Base-by-base conservation (phyloP, 345 rosid species). In the Rhodamnia argentea region DNA sequence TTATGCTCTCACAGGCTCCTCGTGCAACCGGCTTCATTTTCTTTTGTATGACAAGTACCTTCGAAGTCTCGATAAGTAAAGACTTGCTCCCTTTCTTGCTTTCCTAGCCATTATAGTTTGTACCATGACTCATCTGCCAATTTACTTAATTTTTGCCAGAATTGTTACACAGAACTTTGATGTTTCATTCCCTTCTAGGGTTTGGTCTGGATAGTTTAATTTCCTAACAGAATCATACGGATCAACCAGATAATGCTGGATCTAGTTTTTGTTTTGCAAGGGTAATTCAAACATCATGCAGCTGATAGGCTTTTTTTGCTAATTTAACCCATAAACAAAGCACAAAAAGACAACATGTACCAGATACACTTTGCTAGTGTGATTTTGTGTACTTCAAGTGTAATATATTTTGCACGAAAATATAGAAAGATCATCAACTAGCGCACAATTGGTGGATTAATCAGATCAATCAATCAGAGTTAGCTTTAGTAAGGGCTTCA, bases 21-120 rank as follows among this genome's bases (percentile, higher is more conserved):
- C 98, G 13, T 91, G 92, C 87, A 89, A 89, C 74, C 91, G 93
- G 85, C 98, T 97, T 88, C 99, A 97, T 89, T 95, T 95, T 88
- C 92, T 96, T 85, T 91, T 96, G 83, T 97, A 92, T 92, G 99
- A 97, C 87, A 97, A 96, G 89, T 97, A 97, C 91, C 92, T 97
- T 83, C 94, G 96, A 84, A 92, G 89, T 87, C 98, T 97, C 84
- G 95, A 97, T 90, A 97, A 94, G 99, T 97, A 96, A 88, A 93
- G 32, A 86, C 87, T 89, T 42, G n/a, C 83, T 87, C 88, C 37
- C 84, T 86, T 32, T 23, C 86, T 47, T 20, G 51, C 55, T 29
- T 58, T 60, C 26, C 54, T 22, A 32, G 37, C 14, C 5, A 12
- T 52, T 83, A 52, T 83, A 83, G 56, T 83, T 29, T 54, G 23